A percentile compares a stretch with the other conserved stretches of the same genome.
Conservation (phyloP, 2,329 filamentous ascomycete genomes). For the Geosmithia putterillii region DNA sequence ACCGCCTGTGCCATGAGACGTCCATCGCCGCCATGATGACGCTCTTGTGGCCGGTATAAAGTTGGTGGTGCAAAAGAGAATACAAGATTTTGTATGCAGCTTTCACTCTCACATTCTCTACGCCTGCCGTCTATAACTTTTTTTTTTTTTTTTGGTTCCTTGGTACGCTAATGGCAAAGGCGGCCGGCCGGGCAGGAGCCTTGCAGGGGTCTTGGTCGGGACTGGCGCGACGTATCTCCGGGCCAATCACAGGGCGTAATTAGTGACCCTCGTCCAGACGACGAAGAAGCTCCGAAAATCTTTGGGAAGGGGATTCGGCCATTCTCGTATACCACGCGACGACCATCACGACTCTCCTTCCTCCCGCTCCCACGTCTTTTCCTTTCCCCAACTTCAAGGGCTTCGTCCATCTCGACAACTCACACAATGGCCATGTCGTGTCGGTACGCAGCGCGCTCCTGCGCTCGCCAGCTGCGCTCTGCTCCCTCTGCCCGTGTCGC, state of each 20-base stretch:
- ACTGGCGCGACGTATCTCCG: constrained; percentile 13
- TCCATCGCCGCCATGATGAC: constrained; percentile 42
- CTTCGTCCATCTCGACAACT: neutral
- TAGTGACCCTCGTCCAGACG: constrained; percentile 4
- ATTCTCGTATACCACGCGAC: constrained; percentile 6
- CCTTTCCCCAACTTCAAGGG: constrained; percentile 11
- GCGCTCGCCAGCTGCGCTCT: constrained; percentile 46
- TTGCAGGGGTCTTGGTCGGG: constrained; percentile 3
- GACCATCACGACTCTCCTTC: constrained; percentile 7
- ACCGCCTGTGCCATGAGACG: constrained; percentile 40
- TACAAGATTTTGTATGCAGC: constrained; percentile 1
- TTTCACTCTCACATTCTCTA: neutral
- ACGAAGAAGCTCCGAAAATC: constrained; percentile 26
- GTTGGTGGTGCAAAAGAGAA: neutral
- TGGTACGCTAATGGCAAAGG: neutral
- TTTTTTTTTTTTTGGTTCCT: constrained; percentile 12
- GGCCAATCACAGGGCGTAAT: constrained; percentile 16
- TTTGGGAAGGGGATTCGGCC: constrained; percentile 15
- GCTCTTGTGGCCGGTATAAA: constrained; percentile 9
- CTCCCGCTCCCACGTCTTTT: neutral
- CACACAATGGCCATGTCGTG: constrained; percentile 51
- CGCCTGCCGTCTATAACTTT: constrained; percentile 6
- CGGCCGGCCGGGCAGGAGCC: too few species aligned
- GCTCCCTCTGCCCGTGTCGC: constrained; percentile 29
- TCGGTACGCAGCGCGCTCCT: constrained; percentile 52